Evolutionary conservation across 1,284 basidiomycete genomes (phyloP).

Genomic region (Coniferiporia weirii): DNA sequence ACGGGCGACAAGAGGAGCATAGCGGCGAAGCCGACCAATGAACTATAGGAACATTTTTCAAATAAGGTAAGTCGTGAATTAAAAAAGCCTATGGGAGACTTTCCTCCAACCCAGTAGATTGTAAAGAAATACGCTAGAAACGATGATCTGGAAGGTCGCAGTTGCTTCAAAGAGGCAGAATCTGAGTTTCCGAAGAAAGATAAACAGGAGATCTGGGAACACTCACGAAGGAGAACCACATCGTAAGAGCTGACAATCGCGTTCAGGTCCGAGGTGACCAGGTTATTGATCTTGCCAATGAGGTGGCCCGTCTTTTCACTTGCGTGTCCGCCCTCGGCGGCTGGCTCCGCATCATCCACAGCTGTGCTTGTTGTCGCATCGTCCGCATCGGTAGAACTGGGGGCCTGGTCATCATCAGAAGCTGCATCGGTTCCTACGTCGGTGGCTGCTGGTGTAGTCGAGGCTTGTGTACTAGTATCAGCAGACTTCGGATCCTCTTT

Average conservation of each 20-base stretch:
- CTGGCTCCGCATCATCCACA: not conserved
- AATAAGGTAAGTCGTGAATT: not conserved
- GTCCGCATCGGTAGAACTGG: not conserved
- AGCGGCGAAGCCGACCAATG: conserved; percentile 33
- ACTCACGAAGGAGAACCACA: conserved; percentile 13
- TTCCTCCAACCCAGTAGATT: conserved; percentile 25
- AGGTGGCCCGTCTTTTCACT: conserved; percentile 26
- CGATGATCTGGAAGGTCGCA: conserved; percentile 25
- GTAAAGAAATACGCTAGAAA: conserved; percentile 29
- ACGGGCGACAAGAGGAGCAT: conserved; percentile 34
- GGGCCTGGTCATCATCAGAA: not conserved
- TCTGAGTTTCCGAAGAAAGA: conserved; percentile 8
- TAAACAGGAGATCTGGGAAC: not conserved
- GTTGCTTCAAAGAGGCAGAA: not conserved
- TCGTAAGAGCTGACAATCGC: conserved; percentile 19
- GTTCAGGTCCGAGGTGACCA: conserved; percentile 20
- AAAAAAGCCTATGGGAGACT: not conserved
- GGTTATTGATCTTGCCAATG: conserved; percentile 37
- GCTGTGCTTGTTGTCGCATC: not conserved
- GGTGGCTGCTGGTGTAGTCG: not conserved
- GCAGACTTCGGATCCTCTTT: not conserved
- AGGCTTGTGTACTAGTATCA: not conserved
- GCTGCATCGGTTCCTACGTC: not conserved
- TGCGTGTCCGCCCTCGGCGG: conserved; percentile 8
- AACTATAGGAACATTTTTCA: conserved; percentile 17